phyloP scores from a whole-genome alignment of 2,329 filamentous ascomycete genomes.

The Zymoseptoria tritici region DNA sequence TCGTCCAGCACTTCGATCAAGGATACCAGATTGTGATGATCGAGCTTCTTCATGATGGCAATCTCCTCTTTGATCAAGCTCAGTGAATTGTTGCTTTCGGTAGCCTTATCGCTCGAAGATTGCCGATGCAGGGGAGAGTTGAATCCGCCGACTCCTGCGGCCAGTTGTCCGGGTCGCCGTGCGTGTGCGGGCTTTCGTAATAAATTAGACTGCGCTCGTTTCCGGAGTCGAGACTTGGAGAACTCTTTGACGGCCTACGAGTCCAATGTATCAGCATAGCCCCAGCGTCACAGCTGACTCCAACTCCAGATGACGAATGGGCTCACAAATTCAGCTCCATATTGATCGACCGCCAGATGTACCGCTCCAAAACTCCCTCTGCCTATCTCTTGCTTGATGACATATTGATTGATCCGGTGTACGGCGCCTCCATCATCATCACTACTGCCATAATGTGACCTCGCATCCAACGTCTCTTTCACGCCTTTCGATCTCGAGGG shows the following conservation, averaged over 20 bases:
- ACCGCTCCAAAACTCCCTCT: constrained; percentile 91
- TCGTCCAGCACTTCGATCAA: constrained; percentile 93
- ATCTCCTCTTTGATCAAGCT: constrained; percentile 92
- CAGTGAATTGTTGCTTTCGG: constrained; percentile 61
- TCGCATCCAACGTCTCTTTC: constrained; percentile 88
- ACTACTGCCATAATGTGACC: constrained; percentile 77
- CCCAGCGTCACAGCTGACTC: background rate
- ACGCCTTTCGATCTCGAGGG: constrained; percentile 54
- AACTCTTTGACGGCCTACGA: constrained; percentile 90
- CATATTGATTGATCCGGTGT: constrained; percentile 89
- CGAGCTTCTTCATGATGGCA: constrained; percentile 97
- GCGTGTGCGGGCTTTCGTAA: constrained; percentile 56
- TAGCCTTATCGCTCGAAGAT: constrained; percentile 41
- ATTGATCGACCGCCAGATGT: constrained; percentile 82
- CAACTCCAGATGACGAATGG: constrained; percentile 4
- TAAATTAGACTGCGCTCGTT: constrained; percentile 83
- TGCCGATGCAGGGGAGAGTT: constrained; percentile 59
- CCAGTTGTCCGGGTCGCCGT: constrained; percentile 46
- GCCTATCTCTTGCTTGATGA: constrained; percentile 92
- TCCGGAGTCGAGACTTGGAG: constrained; percentile 83
- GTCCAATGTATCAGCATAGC: constrained; percentile 11
- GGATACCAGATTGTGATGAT: constrained; percentile 88
- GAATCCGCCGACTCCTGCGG: constrained; percentile 45
- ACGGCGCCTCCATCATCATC: constrained; percentile 73
- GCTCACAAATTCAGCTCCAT: constrained; percentile 84